These are phyloP conservation scores for Metschnikowia cerradonensis DNA, from an alignment of 805 yeast genomes.

Conservation along the genomic window DNA sequence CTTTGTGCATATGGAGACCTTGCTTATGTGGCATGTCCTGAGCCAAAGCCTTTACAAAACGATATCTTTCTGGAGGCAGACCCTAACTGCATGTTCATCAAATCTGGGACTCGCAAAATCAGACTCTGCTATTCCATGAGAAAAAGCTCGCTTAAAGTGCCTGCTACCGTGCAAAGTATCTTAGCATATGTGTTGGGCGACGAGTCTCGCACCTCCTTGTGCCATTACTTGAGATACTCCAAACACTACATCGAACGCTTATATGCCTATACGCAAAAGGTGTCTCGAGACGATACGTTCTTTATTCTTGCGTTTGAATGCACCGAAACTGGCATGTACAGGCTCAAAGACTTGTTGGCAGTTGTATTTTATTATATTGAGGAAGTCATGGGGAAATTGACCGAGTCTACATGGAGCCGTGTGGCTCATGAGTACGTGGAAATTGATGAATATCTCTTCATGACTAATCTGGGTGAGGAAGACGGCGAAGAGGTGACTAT, in stretches of 20 bases:
- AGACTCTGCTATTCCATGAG: conserved; percentile 46
- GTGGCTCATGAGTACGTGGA: conserved; percentile 46
- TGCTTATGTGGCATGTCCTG: background rate
- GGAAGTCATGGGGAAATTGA: conserved; percentile 4
- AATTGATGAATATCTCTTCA: conserved; percentile 42
- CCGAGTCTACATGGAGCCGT: conserved; percentile 27
- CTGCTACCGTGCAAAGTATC: conserved; percentile 28
- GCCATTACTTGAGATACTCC: conserved; percentile 29
- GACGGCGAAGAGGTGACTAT: conserved; percentile 8
- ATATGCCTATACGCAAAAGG: conserved; percentile 38
- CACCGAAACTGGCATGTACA: conserved; percentile 43
- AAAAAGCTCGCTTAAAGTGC: background rate
- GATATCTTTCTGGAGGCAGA: conserved; percentile 12
- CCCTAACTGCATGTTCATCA: conserved; percentile 32
- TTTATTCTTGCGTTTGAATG: conserved; percentile 49
- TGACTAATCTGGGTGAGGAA: conserved; percentile 23
- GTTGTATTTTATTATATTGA: conserved; percentile 30
- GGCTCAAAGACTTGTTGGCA: conserved; percentile 30
- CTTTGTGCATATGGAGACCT: conserved; percentile 25
- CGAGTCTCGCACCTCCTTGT: conserved; percentile 52
- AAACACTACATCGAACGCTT: conserved; percentile 35
- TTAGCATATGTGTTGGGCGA: conserved; percentile 65
- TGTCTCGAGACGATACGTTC: conserved; percentile 33
- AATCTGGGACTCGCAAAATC: conserved; percentile 29
- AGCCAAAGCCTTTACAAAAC: background rate